Evolutionary conservation across 2,329 filamentous ascomycete species (phyloP).

Genomic region (Fusarium decemcellulare): DNA sequence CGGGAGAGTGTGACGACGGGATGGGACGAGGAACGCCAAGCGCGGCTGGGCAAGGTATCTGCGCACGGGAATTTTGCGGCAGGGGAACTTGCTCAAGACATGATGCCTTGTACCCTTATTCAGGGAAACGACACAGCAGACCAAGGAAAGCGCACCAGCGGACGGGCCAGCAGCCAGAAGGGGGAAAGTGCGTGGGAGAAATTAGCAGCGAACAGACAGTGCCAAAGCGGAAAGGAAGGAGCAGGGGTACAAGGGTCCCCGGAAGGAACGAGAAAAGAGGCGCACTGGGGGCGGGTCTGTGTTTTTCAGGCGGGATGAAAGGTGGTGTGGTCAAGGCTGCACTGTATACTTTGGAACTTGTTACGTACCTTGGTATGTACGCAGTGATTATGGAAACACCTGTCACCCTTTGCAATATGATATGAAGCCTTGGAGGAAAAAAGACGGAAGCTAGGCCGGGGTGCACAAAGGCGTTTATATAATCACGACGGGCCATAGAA

Average conservation of each 20-base stretch:
- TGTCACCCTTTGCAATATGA: too few relatives aligned
- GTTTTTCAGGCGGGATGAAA: not conserved
- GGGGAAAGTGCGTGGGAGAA: conserved; percentile 37
- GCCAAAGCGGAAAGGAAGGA: conserved; percentile 17
- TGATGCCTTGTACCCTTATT: conserved; percentile 37
- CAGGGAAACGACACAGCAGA: conserved; percentile 12
- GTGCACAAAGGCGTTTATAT: too few relatives aligned
- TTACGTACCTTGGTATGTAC: too few relatives aligned
- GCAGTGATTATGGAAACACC: too few relatives aligned
- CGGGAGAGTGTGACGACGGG: conserved; percentile 20
- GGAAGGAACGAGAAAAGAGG: not conserved
- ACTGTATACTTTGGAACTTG: not conserved
- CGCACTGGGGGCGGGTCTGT: conserved; percentile 15
- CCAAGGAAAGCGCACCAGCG: conserved; percentile 30
- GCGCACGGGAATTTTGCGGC: not conserved
- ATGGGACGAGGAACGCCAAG: conserved; percentile 21
- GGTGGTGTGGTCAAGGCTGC: conserved; percentile 5
- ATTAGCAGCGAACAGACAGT: conserved; percentile 41
- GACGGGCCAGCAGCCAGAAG: conserved; percentile 37
- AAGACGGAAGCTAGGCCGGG: too few relatives aligned
- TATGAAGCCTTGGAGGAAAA: too few relatives aligned
- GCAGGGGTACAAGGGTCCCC: conserved; percentile 10
- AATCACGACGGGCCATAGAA: too few relatives aligned
- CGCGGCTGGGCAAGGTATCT: conserved; percentile 12
- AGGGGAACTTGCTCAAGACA: conserved; percentile 6